Percentiles rank a stretch among this genome's conserved stretches.
Evolutionary conservation across 441 rosid genomes (phyloP).

Genomic region (Croton setiger): DNA sequence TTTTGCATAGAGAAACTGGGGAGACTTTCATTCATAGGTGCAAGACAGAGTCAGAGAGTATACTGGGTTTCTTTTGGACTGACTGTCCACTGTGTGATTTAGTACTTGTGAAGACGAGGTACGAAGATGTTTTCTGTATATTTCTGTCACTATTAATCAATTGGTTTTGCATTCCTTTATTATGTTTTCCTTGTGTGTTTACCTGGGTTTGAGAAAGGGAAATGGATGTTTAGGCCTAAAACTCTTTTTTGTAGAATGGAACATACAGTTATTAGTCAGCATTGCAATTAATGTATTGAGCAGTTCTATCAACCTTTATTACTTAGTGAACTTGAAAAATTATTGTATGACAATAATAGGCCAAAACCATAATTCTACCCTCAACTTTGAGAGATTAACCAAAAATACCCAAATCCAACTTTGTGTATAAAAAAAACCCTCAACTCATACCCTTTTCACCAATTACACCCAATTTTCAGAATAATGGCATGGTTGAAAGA

Average conservation of each 20-base stretch:
- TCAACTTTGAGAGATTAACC: no score
- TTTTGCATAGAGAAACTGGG: constrained; percentile 71
- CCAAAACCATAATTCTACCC: no score
- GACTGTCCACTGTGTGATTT: constrained; percentile 87
- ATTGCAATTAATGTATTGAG: neutral
- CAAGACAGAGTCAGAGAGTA: constrained; percentile 73
- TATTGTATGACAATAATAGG: neutral
- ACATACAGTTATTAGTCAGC: constrained; percentile 1
- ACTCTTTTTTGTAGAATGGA: neutral
- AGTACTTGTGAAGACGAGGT: constrained; percentile 93
- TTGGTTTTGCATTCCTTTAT: neutral
- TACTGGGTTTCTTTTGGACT: constrained; percentile 95
- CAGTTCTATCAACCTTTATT: neutral
- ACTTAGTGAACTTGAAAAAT: neutral
- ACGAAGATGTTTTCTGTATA: constrained; percentile 19
- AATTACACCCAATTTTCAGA: no score
- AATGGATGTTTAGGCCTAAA: neutral
- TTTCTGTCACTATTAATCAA: constrained; percentile 3
- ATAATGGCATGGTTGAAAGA: no score
- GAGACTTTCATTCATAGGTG: constrained; percentile 57
- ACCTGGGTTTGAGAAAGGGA: neutral
- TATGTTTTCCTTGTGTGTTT: neutral
- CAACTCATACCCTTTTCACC: no score
- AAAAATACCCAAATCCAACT: no score
- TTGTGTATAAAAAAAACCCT: no score